Percentiles rank a stretch among this genome's conserved stretches.
Conservation (phyloP, 2,329 filamentous ascomycete genomes). For the Ceratocystis destructans region DNA sequence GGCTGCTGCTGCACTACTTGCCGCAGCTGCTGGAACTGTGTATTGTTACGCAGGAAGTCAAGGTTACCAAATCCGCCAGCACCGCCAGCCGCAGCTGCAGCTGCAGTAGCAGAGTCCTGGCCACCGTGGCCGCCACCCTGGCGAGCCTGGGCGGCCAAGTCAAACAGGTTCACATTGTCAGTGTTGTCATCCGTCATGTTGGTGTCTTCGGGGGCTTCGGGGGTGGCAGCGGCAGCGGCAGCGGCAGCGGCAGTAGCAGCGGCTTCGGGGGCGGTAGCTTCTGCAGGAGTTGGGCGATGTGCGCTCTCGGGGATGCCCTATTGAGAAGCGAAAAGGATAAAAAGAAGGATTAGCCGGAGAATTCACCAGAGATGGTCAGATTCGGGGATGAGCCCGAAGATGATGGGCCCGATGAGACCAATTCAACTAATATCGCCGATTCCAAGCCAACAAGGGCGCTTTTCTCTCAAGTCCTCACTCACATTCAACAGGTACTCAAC, state of each 20-base stretch:
- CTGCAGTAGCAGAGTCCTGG: constrained; percentile 29
- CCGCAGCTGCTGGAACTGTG: constrained; percentile 93
- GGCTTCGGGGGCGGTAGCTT: constrained; percentile 27
- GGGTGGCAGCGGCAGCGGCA: constrained; percentile 29
- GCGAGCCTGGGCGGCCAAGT: constrained; percentile 68
- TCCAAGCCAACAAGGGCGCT: too few species aligned
- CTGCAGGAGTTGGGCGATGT: constrained; percentile 41
- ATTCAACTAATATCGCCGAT: too few species aligned
- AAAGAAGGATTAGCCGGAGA: background rate
- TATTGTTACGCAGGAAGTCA: constrained; percentile 87
- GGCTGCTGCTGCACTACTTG: constrained; percentile 96
- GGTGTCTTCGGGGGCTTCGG: constrained; percentile 24
- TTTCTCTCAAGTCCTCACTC: constrained; percentile 27
- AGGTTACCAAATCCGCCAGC: constrained; percentile 56
- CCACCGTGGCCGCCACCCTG: constrained; percentile 34
- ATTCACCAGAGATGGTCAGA: background rate
- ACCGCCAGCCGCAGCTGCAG: constrained; percentile 37
- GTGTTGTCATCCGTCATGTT: constrained; percentile 36
- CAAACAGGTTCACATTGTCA: constrained; percentile 74
- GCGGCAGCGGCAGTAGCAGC: constrained; percentile 31
- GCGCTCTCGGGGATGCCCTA: constrained; percentile 79
- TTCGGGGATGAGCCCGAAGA: too few species aligned
- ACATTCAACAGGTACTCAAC: constrained; percentile 90
- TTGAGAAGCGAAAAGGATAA: constrained; percentile 13
- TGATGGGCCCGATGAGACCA: too few species aligned